phyloP scores from a whole-genome alignment of 2,329 filamentous ascomycete genomes.

The Talaromyces rugulosus region DNA sequence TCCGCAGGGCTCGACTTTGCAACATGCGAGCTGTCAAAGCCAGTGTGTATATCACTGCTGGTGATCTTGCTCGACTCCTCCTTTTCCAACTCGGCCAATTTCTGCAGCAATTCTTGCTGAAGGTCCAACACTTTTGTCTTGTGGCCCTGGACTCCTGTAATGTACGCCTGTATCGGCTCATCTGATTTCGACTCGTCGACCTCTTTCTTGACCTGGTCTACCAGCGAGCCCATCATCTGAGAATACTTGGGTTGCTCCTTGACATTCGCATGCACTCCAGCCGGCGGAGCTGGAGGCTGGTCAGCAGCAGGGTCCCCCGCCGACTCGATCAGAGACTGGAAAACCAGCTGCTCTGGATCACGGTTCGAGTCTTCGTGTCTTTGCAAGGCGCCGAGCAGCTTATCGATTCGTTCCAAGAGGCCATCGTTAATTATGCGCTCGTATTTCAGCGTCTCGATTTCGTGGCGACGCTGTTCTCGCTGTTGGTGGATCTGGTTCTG shows the following conservation, averaged over 20 bases:
- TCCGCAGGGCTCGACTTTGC: slow-evolving; percentile 52
- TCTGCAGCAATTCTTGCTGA: slow-evolving; percentile 68
- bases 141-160: slow-evolving; percentile 73
- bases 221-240: slow-evolving; percentile 95
- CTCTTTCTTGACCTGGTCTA: slow-evolving; percentile 87
- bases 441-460: slow-evolving; percentile 89
- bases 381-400: slow-evolving; percentile 69
- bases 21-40: slow-evolving; percentile 84
- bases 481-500: slow-evolving; percentile 95
- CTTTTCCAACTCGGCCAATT: slow-evolving; percentile 76
- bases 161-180: slow-evolving; percentile 68
- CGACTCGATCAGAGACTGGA: slow-evolving; percentile 82
- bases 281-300: slow-evolving; percentile 70
- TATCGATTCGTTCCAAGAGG: slow-evolving; percentile 76
- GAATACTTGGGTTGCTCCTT: slow-evolving; percentile 79
- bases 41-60: slow-evolving; percentile 80
- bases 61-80: slow-evolving; percentile 89
- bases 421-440: slow-evolving; percentile 88
- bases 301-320: slow-evolving; percentile 67
- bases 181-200: slow-evolving; percentile 69
- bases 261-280: slow-evolving; percentile 71
- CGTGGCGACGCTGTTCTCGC: slow-evolving; percentile 75
- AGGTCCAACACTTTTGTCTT: slow-evolving; percentile 71
- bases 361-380: slow-evolving; percentile 64
- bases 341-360: slow-evolving; percentile 76